Conservation (phyloP, 1,284 basidiomycete species). For the Caloboletus inedulis region DNA sequence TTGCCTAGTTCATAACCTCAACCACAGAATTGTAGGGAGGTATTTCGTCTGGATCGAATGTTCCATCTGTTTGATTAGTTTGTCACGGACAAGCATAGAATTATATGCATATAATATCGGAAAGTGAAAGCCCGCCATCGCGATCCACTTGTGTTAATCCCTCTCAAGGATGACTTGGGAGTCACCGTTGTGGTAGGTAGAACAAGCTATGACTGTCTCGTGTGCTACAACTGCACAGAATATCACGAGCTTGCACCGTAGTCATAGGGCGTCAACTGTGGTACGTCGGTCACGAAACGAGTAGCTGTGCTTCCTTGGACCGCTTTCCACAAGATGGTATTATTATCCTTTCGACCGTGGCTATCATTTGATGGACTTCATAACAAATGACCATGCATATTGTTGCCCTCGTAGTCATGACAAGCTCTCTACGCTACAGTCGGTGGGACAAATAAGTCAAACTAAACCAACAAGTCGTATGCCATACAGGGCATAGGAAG, state of each 20-base stretch:
- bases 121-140: not conserved
- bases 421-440: constrained; percentile 12
- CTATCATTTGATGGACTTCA: constrained; percentile 24
- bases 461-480: constrained; percentile 21
- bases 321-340: constrained; percentile 33
- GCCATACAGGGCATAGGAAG: constrained; percentile 7
- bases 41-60: not conserved
- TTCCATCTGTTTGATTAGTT: not conserved
- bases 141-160: not conserved
- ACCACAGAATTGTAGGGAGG: not conserved
- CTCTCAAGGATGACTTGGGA: not conserved
- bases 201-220: no score
- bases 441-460: constrained; percentile 12
- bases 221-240: no score
- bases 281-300: not conserved
- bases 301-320: not conserved
- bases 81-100: not conserved
- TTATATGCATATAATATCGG: not conserved
- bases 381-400: not conserved
- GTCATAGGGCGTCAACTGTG: constrained; percentile 9
- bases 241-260: not conserved
- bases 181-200: not conserved
- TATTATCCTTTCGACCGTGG: constrained; percentile 40
- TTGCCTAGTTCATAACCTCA: not conserved
- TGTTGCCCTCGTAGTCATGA: not conserved